Percentiles rank a stretch among this genome's conserved stretches.
phyloP scores from a whole-genome alignment of 2,329 filamentous ascomycete genomes.

The Fusarium keratoplasticum region DNA sequence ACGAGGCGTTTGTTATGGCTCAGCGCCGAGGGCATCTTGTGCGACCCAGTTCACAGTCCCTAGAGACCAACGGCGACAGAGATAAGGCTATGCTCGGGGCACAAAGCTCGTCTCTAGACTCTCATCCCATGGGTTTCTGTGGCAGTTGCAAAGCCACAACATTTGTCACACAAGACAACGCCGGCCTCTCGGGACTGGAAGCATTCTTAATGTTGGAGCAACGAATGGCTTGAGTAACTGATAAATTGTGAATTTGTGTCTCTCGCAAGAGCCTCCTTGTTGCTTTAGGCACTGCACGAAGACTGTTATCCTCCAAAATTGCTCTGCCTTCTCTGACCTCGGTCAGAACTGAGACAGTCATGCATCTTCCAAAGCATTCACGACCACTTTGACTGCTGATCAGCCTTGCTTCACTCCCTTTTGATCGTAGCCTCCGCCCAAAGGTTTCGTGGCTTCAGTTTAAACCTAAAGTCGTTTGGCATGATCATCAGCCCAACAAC shows the following conservation, averaged over 20 bases:
- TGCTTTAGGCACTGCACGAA: not conserved
- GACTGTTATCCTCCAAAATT: not conserved
- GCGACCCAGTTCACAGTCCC: not conserved
- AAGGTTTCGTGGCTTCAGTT: not conserved
- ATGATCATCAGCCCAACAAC: conserved; percentile 16
- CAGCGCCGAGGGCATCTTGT: not conserved
- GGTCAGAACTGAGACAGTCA: not conserved
- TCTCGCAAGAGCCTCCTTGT: not conserved
- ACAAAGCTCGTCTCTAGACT: not conserved
- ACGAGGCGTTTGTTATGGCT: not conserved
- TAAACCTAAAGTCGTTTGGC: conserved; percentile 9
- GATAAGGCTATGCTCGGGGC: not conserved
- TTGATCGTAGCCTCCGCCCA: not conserved
- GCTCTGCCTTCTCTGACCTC: not conserved
- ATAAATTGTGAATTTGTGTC: not conserved
- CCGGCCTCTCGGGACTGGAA: not conserved
- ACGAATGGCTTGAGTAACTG: not conserved
- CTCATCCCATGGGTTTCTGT: not conserved
- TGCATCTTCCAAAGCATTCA: not conserved
- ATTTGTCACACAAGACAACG: not conserved
- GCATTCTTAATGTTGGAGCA: not conserved
- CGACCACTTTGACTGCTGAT: not conserved
- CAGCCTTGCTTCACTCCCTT: not conserved
- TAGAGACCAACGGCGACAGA: not conserved
- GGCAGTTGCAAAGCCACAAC: not conserved